These are phyloP conservation scores for Echeveria elegans DNA, from an alignment of 164 flowering plant genomes.

Conservation along the genomic window DNA sequence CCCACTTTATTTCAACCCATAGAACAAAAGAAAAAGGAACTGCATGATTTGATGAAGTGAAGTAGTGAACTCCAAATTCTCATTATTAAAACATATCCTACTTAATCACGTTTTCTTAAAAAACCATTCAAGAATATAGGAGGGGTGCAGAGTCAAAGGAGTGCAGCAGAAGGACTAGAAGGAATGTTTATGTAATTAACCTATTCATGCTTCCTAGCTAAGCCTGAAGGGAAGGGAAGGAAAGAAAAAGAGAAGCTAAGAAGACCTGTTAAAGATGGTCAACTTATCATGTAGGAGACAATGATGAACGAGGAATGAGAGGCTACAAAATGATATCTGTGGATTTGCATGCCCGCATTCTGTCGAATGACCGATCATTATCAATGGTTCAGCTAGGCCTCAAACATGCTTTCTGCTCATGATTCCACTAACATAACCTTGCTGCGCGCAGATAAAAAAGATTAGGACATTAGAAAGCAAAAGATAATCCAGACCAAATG, in stretches of 20 bases:
- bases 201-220: not conserved
- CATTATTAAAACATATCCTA: not conserved
- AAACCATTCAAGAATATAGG: not conserved
- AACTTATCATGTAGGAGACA: not conserved
- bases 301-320: not conserved
- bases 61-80: not conserved
- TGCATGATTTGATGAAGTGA: not conserved
- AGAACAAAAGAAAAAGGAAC: not conserved
- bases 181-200: not conserved
- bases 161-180: conserved; percentile 1
- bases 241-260: not conserved
- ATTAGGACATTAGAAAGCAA: conserved; percentile 3
- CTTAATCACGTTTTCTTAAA: not conserved
- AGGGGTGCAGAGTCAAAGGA: not conserved
- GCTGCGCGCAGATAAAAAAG: not conserved
- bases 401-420: not conserved
- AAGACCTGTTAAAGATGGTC: not conserved
- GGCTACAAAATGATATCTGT: not conserved
- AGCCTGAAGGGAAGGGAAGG: not conserved
- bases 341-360: conserved; percentile 2
- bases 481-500: not conserved
- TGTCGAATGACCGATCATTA: not conserved
- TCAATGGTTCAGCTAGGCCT: not conserved
- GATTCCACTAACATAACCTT: not conserved
- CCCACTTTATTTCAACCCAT: not conserved